Evolutionary conservation across 2,329 filamentous ascomycete genomes (phyloP).

Genomic region (Coniochaeta sp.): DNA sequence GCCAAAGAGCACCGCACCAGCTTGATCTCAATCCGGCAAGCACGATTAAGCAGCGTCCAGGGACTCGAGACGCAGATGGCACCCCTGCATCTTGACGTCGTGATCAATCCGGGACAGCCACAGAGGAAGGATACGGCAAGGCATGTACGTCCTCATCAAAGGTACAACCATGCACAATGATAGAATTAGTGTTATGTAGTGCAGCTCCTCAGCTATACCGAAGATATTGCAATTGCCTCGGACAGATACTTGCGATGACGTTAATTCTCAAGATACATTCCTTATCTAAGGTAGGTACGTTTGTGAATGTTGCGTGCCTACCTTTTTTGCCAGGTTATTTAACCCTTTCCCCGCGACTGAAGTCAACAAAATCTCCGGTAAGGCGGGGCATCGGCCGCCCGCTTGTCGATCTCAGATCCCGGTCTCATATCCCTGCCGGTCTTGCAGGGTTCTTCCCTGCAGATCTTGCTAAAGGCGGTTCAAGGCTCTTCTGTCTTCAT

Average conservation of each 20-base stretch:
- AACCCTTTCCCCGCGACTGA: neutral
- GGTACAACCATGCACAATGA: no score
- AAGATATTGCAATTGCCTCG: no score
- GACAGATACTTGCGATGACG: no score
- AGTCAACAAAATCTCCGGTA: neutral
- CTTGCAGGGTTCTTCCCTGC: neutral
- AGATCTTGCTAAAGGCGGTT: neutral
- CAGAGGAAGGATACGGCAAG: no score
- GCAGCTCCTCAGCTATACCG: no score
- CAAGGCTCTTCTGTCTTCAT: neutral
- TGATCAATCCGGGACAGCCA: neutral
- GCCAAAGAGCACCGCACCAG: neutral
- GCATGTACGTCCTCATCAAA: neutral
- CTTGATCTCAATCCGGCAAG: neutral
- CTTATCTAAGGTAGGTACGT: no score
- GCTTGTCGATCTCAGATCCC: neutral
- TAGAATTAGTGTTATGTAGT: no score
- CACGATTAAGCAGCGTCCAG: neutral
- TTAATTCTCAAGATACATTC: no score
- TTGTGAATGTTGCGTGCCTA: neutral
- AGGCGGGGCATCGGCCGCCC: neutral
- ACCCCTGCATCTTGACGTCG: neutral
- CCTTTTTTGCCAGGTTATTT: neutral
- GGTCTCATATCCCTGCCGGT: neutral
- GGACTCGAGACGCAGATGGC: neutral